phyloP scores from a whole-genome alignment of 2,329 filamentous ascomycete genomes.

The Cyphellophora europaea region DNA sequence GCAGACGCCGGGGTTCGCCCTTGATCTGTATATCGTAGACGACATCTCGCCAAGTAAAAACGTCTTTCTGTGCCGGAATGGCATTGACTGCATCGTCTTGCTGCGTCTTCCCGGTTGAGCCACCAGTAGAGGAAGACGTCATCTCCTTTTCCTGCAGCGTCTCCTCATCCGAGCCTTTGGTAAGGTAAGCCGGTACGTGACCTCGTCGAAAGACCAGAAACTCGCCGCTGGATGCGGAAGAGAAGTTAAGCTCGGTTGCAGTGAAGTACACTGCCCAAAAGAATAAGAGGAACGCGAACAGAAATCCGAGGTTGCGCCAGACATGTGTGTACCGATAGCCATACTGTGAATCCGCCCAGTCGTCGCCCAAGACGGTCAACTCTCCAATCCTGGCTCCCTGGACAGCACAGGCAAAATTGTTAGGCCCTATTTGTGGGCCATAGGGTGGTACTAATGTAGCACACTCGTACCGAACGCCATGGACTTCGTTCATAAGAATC shows the following conservation, averaged over 20 bases:
- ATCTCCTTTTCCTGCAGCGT: neutral
- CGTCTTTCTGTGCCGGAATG: conserved; percentile 58
- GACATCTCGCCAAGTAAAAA: conserved; percentile 79
- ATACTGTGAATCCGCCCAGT: conserved; percentile 45
- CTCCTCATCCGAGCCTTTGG: conserved; percentile 29
- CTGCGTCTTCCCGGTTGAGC: conserved; percentile 7
- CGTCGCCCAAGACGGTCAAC: conserved; percentile 42
- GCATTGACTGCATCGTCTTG: conserved; percentile 19
- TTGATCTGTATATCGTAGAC: conserved; percentile 79
- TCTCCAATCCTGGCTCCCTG: conserved; percentile 47
- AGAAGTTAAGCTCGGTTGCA: conserved; percentile 52
- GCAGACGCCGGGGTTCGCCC: conserved; percentile 60
- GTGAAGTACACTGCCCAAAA: conserved; percentile 54
- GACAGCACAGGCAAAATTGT: conserved; percentile 28
- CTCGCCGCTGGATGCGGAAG: conserved; percentile 69
- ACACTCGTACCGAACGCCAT: conserved; percentile 8
- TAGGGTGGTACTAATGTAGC: conserved; percentile 14
- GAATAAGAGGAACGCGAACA: conserved; percentile 55
- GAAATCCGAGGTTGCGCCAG: conserved; percentile 62
- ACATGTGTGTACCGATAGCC: conserved; percentile 46
- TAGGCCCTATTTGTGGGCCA: conserved; percentile 38
- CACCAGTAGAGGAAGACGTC: conserved; percentile 1
- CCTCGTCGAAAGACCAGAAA: conserved; percentile 66
- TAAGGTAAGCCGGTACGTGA: conserved; percentile 51
- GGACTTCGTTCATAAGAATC: conserved; percentile 40